Conservation (phyloP, 2,329 filamentous ascomycete genomes). For the Ophiosphaerella korrae region DNA sequence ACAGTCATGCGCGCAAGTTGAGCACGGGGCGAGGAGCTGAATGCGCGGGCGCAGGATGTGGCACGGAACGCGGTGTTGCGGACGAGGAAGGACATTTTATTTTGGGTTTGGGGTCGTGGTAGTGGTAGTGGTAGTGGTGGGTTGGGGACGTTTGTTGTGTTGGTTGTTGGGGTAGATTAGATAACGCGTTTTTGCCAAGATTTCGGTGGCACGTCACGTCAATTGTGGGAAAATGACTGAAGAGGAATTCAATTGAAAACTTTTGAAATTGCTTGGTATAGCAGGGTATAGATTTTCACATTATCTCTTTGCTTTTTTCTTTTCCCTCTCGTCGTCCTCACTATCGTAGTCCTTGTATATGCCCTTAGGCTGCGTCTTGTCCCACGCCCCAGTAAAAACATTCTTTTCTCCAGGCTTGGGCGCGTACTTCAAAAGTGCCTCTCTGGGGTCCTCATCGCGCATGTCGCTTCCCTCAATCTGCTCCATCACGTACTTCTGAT, state of each 20-base stretch:
- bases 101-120: slow-evolving; percentile 2
- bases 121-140: slow-evolving; percentile 4
- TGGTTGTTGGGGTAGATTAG: slow-evolving; percentile 19
- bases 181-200: slow-evolving; percentile 10
- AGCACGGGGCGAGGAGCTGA: slow-evolving; percentile 68
- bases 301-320: slow-evolving; percentile 55
- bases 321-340: slow-evolving; percentile 75
- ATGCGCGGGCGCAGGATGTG: slow-evolving; percentile 67
- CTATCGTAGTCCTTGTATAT: slow-evolving; percentile 91
- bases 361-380: slow-evolving; percentile 86
- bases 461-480: slow-evolving; percentile 89
- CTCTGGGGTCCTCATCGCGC: slow-evolving; percentile 94
- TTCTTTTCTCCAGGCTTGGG: slow-evolving; percentile 92
- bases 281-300: slow-evolving; percentile 11
- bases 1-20: slow-evolving; percentile 80
- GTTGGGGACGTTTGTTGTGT: slow-evolving; percentile 17
- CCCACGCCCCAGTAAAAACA: slow-evolving; percentile 93
- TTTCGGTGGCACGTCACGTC: neutral
- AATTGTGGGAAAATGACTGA: neutral
- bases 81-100: slow-evolving; percentile 30
- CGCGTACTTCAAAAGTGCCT: slow-evolving; percentile 92
- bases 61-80: slow-evolving; percentile 51
- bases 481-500: slow-evolving; percentile 85
- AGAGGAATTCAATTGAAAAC: neutral
- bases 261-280: neutral